Conservation (phyloP, 106 monocot species). For the Platanthera zijinensis region DNA sequence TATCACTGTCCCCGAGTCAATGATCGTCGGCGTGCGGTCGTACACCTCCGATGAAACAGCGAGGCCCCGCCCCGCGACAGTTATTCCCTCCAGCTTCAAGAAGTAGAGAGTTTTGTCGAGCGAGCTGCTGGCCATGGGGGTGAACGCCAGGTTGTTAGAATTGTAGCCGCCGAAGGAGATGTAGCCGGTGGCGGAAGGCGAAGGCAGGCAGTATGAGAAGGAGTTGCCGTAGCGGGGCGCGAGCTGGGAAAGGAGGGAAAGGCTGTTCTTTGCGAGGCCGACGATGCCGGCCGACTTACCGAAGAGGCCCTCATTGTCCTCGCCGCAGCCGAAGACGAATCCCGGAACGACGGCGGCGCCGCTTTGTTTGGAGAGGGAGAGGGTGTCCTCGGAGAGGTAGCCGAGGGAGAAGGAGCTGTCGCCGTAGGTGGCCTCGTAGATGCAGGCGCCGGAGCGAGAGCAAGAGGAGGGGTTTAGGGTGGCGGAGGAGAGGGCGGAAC, state of each 20-base stretch:
- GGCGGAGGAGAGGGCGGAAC: conserved; percentile 38
- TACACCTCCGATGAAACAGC: conserved; percentile 18
- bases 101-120: conserved; percentile 39
- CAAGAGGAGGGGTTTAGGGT: conserved; percentile 23
- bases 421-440: conserved; percentile 9
- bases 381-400: conserved; percentile 7
- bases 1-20: conserved; percentile 71
- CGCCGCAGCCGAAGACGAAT: conserved; percentile 80
- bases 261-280: conserved; percentile 58
- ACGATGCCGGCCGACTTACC: conserved; percentile 68
- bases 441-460: background rate
- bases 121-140: conserved; percentile 31
- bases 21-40: conserved; percentile 34
- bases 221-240: conserved; percentile 24
- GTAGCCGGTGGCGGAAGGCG: conserved; percentile 39
- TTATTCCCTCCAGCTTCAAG: conserved; percentile 22
- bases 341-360: background rate
- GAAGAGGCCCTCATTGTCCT: conserved; percentile 89
- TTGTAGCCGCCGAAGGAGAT: conserved; percentile 37
- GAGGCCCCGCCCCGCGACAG: conserved; percentile 15
- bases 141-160: conserved; percentile 17
- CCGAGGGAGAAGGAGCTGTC: conserved; percentile 10
- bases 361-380: conserved; percentile 7
- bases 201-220: conserved; percentile 91
- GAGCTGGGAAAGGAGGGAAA: conserved; percentile 62